Evolutionary conservation across 208 protist species (phyloP), one percentile per base, ranked within the genome.

Genomic region (Leishmania mexicana): DNA sequence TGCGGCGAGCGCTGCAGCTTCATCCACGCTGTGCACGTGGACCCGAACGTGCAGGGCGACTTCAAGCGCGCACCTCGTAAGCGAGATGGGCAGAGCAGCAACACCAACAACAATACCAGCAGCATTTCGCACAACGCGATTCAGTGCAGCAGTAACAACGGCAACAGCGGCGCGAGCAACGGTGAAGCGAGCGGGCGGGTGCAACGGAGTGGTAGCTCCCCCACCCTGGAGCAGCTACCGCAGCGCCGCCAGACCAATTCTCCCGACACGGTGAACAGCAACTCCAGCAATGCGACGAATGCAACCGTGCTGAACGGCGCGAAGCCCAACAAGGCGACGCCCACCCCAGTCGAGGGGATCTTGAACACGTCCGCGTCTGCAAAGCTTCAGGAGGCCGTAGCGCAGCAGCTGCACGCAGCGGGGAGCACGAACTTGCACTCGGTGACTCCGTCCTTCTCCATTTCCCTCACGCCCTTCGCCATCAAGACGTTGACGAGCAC

Each of bases 1-100:
- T 89, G 88, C 19, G 92, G 92, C 35, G 91, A 91, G 84, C 82
- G 83, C 54, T 97, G 94, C 80, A 89, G 91, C 84, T 96, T 95
- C 65, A 90, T 97, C 51, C 94, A 97, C 85, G 82, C 89, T 42
- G 82, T 95, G 49, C 83, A 94, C 83, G 87, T 97, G 1, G 92
- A 97, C 70, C 90, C 91, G 15, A 93, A 53, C 35, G 88, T 94
- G 76, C 83, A 90, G 78, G 86, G 81, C 47, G 86, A 92, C 75
- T 93, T 90, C 75, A 93, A 92, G 74, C 90, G 92, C 24, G 89
- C 88, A 65, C 47, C 75, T 47, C 67, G 35, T 31, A 78, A 77
- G 54, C 49, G 75, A 38, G 75, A 78, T 13, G 53, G 19, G 28
- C 57, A 65, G 8, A 58, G 76, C 68, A 58, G 31, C 45, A 47